phyloP scores from a whole-genome alignment of 768 basidiomycete species.

The Phylloporus sp. region DNA sequence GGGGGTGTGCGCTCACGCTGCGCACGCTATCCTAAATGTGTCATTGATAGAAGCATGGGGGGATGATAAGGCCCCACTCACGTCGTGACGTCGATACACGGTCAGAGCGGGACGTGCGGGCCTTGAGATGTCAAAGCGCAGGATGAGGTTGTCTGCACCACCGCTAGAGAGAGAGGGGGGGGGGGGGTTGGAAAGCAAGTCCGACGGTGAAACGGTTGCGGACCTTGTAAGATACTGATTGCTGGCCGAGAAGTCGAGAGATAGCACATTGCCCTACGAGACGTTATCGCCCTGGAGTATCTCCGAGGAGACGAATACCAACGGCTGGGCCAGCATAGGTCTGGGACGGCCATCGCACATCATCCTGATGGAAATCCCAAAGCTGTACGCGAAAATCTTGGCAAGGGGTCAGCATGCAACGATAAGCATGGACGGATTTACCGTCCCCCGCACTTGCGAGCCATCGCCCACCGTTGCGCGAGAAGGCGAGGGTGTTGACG shows the following conservation, averaged over 20 bases:
- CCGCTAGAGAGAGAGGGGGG: conserved; percentile 51
- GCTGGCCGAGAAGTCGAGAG: conserved; percentile 64
- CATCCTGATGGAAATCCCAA: conserved; percentile 67
- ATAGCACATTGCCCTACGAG: conserved; percentile 64
- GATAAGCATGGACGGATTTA: conserved; percentile 30
- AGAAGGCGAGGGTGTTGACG: conserved; percentile 61
- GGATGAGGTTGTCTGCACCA: conserved; percentile 48
- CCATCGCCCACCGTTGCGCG: conserved; percentile 56
- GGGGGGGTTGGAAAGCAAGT: conserved; percentile 1
- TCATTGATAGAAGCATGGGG: conserved; percentile 21
- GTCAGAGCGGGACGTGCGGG: conserved; percentile 18
- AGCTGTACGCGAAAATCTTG: conserved; percentile 53
- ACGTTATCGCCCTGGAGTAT: conserved; percentile 21
- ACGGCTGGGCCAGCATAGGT: conserved; percentile 46
- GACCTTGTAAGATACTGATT: conserved; percentile 65
- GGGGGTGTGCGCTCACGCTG: conserved; percentile 61
- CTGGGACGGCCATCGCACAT: conserved; percentile 40
- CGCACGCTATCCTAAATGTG: conserved; percentile 59
- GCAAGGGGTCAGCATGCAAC: conserved; percentile 11
- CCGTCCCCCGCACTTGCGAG: conserved; percentile 71
- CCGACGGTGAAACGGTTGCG: conserved; percentile 29
- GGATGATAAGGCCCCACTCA: conserved; percentile 15
- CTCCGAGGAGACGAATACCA: conserved; percentile 26
- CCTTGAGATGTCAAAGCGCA: conserved; percentile 51
- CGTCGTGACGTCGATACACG: conserved; percentile 32